Evolutionary conservation across 345 rosid species (phyloP), one percentile per base, ranked within the genome.

Genomic region (Camelina laxa): DNA sequence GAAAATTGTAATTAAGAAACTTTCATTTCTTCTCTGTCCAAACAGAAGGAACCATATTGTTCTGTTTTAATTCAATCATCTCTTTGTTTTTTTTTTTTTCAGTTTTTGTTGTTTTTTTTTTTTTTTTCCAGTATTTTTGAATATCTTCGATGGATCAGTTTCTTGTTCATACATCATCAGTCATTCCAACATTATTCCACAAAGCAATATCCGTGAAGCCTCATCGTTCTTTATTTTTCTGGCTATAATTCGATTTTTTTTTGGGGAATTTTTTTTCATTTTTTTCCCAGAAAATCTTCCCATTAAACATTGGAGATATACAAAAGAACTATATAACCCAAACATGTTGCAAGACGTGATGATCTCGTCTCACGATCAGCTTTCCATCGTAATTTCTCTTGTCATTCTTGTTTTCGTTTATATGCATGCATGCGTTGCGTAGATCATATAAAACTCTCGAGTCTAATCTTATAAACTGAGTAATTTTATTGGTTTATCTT

Each of bases 301-400:
- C 62, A 75, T 67, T 59, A 60, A 10, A 56, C 48, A 15, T 70
- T 27, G 72, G 49, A 42, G 35, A 31, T 51, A 30, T 9, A 60
- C 30, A 60, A 51, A 36, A 66, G 64, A 31, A 31, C 1, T 31
- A n/a, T n/a, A n/a, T n/a, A 50, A 67, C 8, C 47, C 35, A 59
- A 50, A 22, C 68, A 71, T 65, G 64, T 65, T 72, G 45, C 77
- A 72, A 53, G 74, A 78, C 41, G 12, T 69, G 59, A 61, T 69
- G 59, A 61, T 55, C 55, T 69, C 75, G 16, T 69, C 75, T 30
- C 75, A 76, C 7, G 75, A 69, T 53, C 81, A 60, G 73, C 69
- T 67, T 73, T 67, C 70, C 42, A 53, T 78, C 65, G 77, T 78
- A 78, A 72, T 51, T 27, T 51, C 22, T 60, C 73, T 65, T 66